phyloP scores from a whole-genome alignment of 768 basidiomycete species.

The Kwoniella heveanensis region DNA sequence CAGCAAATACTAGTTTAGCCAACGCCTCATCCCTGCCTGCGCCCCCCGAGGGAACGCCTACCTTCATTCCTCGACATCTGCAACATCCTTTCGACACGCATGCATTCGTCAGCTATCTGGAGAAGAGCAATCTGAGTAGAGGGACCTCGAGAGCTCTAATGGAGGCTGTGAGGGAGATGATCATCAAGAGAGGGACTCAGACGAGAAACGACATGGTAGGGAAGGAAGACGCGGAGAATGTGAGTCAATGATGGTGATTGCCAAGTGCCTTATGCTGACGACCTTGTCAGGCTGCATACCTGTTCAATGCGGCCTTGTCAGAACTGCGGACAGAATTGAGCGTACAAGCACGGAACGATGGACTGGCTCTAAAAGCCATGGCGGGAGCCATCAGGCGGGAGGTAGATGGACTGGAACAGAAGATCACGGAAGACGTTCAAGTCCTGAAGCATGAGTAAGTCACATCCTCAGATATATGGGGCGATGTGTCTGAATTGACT shows the following conservation, averaged over 20 bases:
- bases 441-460: conserved; percentile 90
- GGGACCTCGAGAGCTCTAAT: conserved; percentile 52
- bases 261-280: neutral
- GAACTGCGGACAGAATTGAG: conserved; percentile 85
- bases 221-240: conserved; percentile 59
- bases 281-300: conserved; percentile 79
- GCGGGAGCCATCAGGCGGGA: conserved; percentile 79
- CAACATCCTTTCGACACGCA: conserved; percentile 59
- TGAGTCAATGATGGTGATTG: conserved; percentile 37
- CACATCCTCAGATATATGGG: too few species aligned
- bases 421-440: conserved; percentile 89
- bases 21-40: conserved; percentile 19
- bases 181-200: conserved; percentile 46
- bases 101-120: conserved; percentile 56
- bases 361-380: conserved; percentile 74
- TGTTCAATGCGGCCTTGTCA: conserved; percentile 89
- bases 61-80: conserved; percentile 21
- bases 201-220: conserved; percentile 51
- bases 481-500: neutral
- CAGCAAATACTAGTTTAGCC: conserved; percentile 10
- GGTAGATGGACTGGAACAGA: conserved; percentile 78
- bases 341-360: conserved; percentile 79
- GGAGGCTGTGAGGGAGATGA: conserved; percentile 53
- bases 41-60: conserved; percentile 18
- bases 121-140: conserved; percentile 45